These are phyloP conservation scores for Cutaneotrichosporon sp. DNA, from an alignment of 1,284 basidiomycete species.

Conservation along the genomic window DNA sequence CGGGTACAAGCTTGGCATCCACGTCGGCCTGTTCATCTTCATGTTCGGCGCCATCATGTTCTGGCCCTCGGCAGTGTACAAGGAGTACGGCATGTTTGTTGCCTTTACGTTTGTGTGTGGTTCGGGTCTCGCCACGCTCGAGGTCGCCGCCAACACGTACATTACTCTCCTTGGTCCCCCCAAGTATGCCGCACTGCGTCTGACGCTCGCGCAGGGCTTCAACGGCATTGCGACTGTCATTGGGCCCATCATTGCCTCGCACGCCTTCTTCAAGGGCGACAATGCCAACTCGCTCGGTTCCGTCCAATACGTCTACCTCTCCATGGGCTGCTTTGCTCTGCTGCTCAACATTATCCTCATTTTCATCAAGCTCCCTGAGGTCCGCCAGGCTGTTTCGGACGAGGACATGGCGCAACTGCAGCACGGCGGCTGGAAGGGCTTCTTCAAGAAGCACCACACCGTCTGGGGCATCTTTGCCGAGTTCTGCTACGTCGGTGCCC, in stretches of 20 bases:
- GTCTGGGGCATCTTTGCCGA: conserved; percentile 28
- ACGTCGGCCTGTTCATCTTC: conserved; percentile 31
- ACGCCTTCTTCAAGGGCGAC: conserved; percentile 33
- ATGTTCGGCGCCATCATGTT: conserved; percentile 29
- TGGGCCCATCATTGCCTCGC: conserved; percentile 30
- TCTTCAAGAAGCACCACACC: conserved; percentile 30
- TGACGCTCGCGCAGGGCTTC: conserved; percentile 35
- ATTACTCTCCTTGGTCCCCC: conserved; percentile 34
- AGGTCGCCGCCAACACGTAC: conserved; percentile 34
- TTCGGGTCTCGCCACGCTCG: conserved; percentile 34
- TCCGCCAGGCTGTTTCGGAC: conserved; percentile 24
- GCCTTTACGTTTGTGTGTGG: conserved; percentile 36
- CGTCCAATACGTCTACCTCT: conserved; percentile 40
- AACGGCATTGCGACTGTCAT: conserved; percentile 38
- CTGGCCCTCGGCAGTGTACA: conserved; percentile 33
- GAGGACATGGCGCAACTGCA: conserved; percentile 18
- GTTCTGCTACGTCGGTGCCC: conserved; percentile 27
- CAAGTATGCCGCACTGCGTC: conserved; percentile 25
- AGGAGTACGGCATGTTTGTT: conserved; percentile 21
- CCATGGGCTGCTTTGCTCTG: conserved; percentile 25
- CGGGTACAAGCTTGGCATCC: conserved; percentile 38
- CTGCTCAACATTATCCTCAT: conserved; percentile 25
- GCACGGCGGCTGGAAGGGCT: conserved; percentile 23
- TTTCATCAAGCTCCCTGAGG: conserved; percentile 35
- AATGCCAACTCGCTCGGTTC: conserved; percentile 23